Conservation (phyloP, 2,329 filamentous ascomycete genomes). For the Aureobasidium sp. region DNA sequence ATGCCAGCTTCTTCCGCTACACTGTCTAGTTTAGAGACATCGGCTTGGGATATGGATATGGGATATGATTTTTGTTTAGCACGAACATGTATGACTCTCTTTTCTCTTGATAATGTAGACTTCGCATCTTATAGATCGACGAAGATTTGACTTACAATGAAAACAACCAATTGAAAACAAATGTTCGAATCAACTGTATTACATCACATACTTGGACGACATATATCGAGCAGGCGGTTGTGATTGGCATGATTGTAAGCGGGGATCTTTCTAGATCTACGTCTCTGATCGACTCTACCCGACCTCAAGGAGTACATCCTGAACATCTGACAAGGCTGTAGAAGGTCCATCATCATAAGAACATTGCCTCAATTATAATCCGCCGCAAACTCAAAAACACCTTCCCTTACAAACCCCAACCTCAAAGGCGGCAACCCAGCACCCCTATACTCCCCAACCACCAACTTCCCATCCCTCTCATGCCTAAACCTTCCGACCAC, state of each 20-base stretch:
- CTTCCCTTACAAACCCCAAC: neutral
- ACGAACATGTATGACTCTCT: conserved; percentile 9
- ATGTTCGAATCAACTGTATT: too few species aligned
- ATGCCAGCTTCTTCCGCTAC: conserved; percentile 42
- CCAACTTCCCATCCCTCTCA: neutral
- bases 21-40: conserved; percentile 21
- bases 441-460: neutral
- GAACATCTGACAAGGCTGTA: too few species aligned
- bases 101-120: neutral
- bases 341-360: too few species aligned
- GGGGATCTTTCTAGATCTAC: too few species aligned
- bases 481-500: neutral
- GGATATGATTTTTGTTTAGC: neutral
- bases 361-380: too few species aligned
- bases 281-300: too few species aligned
- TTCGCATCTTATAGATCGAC: neutral
- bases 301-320: too few species aligned
- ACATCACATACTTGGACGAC: too few species aligned
- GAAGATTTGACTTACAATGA: neutral
- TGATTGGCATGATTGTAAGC: too few species aligned
- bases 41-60: neutral
- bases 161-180: neutral
- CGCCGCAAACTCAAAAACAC: neutral
- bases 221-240: too few species aligned
- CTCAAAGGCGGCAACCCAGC: neutral